These are phyloP conservation scores for Quercus tomentella DNA, from an alignment of 331 rosid genomes.

Conservation along the genomic window DNA sequence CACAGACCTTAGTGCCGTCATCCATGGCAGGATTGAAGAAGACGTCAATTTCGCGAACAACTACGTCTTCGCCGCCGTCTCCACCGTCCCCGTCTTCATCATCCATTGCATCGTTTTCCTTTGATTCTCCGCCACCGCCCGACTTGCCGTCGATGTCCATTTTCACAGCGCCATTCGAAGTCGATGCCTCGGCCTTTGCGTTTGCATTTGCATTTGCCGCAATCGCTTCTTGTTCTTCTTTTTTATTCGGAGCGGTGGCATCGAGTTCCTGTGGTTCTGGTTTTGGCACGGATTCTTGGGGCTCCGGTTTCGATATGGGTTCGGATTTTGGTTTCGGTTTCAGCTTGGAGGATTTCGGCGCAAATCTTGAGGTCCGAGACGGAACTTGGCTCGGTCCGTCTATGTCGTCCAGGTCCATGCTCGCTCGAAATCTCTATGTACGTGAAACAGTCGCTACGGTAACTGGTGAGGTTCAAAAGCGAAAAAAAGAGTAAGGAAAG, in stretches of 20 bases:
- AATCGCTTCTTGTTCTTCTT: constrained; percentile 19
- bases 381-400: constrained; percentile 43
- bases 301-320: constrained; percentile 20
- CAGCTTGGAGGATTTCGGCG: constrained; percentile 59
- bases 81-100: constrained; percentile 26
- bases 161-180: constrained; percentile 34
- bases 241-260: constrained; percentile 15
- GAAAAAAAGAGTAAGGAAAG: no score
- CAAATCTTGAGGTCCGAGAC: constrained; percentile 53
- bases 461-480: neutral
- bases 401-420: constrained; percentile 76
- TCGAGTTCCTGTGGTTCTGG: constrained; percentile 34
- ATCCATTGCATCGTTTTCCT: constrained; percentile 48
- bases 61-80: constrained; percentile 42
- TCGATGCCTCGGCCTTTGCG: constrained; percentile 14
- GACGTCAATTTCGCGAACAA: constrained; percentile 88
- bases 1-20: constrained; percentile 45
- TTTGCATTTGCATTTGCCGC: neutral
- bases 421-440: neutral
- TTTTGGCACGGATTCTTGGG: constrained; percentile 23
- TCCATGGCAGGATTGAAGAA: constrained; percentile 53
- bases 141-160: constrained; percentile 33
- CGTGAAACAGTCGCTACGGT: neutral
- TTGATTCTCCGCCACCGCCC: constrained; percentile 27
- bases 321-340: constrained; percentile 46